These are phyloP conservation scores for Hirschfeldia incana DNA, from an alignment of 345 rosid genomes.

Conservation along the genomic window DNA sequence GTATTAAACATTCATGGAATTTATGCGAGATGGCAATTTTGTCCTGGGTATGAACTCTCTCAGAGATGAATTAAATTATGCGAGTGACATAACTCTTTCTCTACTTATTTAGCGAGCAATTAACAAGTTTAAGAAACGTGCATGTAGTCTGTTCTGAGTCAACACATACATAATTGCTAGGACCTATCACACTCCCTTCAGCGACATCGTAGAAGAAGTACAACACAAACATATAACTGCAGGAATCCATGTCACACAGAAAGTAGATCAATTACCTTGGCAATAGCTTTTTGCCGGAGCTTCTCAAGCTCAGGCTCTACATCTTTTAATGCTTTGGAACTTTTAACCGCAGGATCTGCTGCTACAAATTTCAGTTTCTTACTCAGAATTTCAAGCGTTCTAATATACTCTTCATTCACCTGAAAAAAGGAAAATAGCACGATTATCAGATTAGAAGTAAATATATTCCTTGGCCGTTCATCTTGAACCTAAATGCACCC, in stretches of 20 bases:
- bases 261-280: slow-evolving; percentile 60
- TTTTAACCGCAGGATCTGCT: slow-evolving; percentile 71
- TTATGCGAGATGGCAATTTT: not conserved
- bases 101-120: not conserved
- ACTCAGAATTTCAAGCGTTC: slow-evolving; percentile 86
- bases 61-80: not conserved
- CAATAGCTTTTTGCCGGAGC: slow-evolving; percentile 91
- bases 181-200: slow-evolving; percentile 6
- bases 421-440: slow-evolving; percentile 46
- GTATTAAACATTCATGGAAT: not conserved
- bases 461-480: not conserved
- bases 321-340: slow-evolving; percentile 90
- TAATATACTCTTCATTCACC: slow-evolving; percentile 93
- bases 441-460: slow-evolving; percentile 6
- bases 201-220: slow-evolving; percentile 18
- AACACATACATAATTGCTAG: not conserved
- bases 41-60: not conserved
- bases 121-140: not conserved
- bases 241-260: slow-evolving; percentile 5
- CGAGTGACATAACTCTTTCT: slow-evolving; percentile 4
- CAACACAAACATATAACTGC: not conserved
- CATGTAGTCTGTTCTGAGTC: slow-evolving; percentile 4
- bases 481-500: slow-evolving; percentile 12
- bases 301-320: slow-evolving; percentile 98
- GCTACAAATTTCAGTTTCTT: slow-evolving; percentile 87